Base-by-base conservation (phyloP, 768 basidiomycete species). In the Russula emetica region DNA sequence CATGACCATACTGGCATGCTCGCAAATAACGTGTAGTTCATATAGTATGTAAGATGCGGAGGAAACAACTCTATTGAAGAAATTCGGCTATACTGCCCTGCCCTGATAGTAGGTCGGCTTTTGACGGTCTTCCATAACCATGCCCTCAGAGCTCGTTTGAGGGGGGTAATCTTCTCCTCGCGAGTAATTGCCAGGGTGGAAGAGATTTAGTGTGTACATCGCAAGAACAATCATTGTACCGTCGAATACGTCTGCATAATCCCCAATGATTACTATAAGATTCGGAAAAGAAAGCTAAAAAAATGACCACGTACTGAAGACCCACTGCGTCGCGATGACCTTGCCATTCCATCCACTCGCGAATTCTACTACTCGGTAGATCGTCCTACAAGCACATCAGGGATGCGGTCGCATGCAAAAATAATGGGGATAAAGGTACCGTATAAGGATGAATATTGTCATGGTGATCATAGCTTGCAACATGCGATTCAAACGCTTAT, bases 361-460 rank as follows among this genome's bases (percentile, higher is more conserved):
- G 30, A 67, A 56, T 49, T 68, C 67, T 36, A 63, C 8, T 1
- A 58, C 62, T 16, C 67, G 61, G 50, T 63, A 67, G 6, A 63
- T 28, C 2, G 67, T 60, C 16, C 67, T 68, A 10, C 30, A 60
- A 16, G 5, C n/a, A n/a, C n/a, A 32, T 56, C 28, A 50, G 59
- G 6, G 26, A 30, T 26, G 20, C 8, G n/a, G 28, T 3, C 30
- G 20, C 13, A 5, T n/a, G n/a, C 3, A 54, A 32, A 45, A 47
- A 10, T 6, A 22, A 24, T 24, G 4, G 26, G 16, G 38, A 18
- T 6, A 24, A 40, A 44, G 10, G 8, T 30, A 68, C 67, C 61
- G 61, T 36, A 67, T 60, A 20, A 67, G 2, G 47, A 67, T 62
- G 44, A 68, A 67, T 22, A 40, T 1, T 6, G 57, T 62, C 61